phyloP scores from a whole-genome alignment of 768 basidiomycete genomes.

The Hebeloma cylindrosporum region DNA sequence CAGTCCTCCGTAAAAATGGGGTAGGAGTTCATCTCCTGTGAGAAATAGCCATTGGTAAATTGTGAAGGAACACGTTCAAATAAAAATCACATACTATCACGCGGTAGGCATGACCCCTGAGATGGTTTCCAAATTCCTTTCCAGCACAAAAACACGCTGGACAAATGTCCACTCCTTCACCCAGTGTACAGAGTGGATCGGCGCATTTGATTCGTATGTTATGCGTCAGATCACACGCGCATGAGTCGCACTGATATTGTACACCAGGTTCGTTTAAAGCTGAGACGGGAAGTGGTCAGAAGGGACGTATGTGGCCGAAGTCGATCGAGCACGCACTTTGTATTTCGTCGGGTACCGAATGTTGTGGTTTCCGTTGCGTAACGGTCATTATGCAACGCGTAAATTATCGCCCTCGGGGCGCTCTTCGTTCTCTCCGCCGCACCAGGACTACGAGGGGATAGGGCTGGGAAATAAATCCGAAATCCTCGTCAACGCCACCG shows the following conservation, averaged over 20 bases:
- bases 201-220: constrained; percentile 98
- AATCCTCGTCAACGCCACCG: constrained; percentile 20
- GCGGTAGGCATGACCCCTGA: constrained; percentile 84
- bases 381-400: constrained; percentile 51
- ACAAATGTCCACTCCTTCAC: constrained; percentile 88
- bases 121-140: constrained; percentile 85
- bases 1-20: constrained; percentile 95
- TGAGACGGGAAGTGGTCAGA: constrained; percentile 25
- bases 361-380: constrained; percentile 65
- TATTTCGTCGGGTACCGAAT: constrained; percentile 64
- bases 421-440: constrained; percentile 16
- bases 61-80: constrained; percentile 5
- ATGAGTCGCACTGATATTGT: constrained; percentile 82
- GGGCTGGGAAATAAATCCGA: constrained; percentile 14
- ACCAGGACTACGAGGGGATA: constrained; percentile 15
- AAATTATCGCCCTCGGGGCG: constrained; percentile 10
- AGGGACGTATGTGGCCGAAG: constrained; percentile 18
- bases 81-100: constrained; percentile 65
- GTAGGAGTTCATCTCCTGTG: constrained; percentile 91
- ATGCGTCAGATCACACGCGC: constrained; percentile 88
- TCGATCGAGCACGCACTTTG: constrained; percentile 45
- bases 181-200: constrained; percentile 61
- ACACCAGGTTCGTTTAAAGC: constrained; percentile 81
- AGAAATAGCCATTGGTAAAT: constrained; percentile 9
- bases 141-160: constrained; percentile 91